Evolutionary conservation across 2,329 filamentous ascomycete genomes (phyloP), one percentile per base, ranked within the genome.

Genomic region (Colletotrichum viniferum): DNA sequence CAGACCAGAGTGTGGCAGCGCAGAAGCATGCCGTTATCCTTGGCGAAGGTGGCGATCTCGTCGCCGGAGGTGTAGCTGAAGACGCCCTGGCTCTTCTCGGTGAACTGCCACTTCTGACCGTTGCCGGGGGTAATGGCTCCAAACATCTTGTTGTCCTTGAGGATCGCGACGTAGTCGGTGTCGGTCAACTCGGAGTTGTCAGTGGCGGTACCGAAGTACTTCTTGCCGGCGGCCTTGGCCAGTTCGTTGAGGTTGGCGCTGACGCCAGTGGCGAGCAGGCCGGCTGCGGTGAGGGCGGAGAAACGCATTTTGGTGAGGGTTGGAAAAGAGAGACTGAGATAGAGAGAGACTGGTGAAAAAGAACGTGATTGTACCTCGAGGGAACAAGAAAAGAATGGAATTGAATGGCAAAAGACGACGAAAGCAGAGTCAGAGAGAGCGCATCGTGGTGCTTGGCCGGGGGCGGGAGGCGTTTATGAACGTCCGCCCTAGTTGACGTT

Each of bases 111-210:
- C 86, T 91, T 89, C 82, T 92, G 89, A 4, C 88, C 87, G 81
- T 94, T 94, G 64, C 89, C 90, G 0, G 92, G 91, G 0, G 92
- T 93, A 30, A 93, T 86, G 81, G 92, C 89, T 36, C 92, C 92
- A 79, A 94, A 94, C 82, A 93, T 86, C 68, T 86, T 84, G 79
- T 93, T 91, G 80, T 91, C 85, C 73, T 85, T 86, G 58, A 93
- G 83, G 77, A 92, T 89, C 7, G 83, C 81, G 62, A 85, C 83
- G 81, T 94, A 94, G 32, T 86, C 79, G 14, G 83, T 80, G 82
- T 94, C 90, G 81, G 77, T 90, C 52, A 76, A 67, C 55, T 73
- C 88, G 4, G 82, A 81, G 73, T 93, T 92, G 81, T 94, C 90
- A 56, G 91, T 90, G 2, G 92, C 92, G 2, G 91, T 90, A 70